phyloP scores from a whole-genome alignment of 2,329 filamentous ascomycete genomes.

The Colletotrichum eleusines region DNA sequence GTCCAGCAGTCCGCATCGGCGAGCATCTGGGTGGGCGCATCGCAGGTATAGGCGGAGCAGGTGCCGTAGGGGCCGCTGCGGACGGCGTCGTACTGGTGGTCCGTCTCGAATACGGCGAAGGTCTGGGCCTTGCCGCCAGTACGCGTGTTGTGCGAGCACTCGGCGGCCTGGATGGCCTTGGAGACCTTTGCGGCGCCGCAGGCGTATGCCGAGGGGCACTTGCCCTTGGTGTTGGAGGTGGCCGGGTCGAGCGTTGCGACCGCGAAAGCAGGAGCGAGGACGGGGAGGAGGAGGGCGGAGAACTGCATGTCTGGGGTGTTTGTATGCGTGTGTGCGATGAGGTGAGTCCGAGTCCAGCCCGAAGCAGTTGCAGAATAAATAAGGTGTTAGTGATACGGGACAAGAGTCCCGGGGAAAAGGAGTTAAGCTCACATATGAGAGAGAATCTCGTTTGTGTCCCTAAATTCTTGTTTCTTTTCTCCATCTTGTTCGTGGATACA shows the following conservation, averaged over 20 bases:
- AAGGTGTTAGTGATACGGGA: neutral
- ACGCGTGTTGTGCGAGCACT: constrained; percentile 40
- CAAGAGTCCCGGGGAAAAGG: neutral
- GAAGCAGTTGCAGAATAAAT: neutral
- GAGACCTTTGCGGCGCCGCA: constrained; percentile 38
- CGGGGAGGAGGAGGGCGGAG: constrained; percentile 24
- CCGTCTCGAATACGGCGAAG: constrained; percentile 38
- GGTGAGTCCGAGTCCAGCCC: neutral
- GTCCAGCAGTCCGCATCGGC: constrained; percentile 37
- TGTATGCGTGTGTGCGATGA: neutral
- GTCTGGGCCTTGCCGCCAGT: constrained; percentile 35
- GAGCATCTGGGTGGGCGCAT: constrained; percentile 28
- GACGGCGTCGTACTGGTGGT: constrained; percentile 35
- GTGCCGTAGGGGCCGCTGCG: constrained; percentile 36
- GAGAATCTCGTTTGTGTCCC: neutral
- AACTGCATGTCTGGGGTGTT: constrained; percentile 16
- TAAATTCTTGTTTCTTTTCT: constrained; percentile 6
- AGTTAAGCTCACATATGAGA: neutral
- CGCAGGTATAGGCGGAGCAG: constrained; percentile 37
- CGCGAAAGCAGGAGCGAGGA: constrained; percentile 32
- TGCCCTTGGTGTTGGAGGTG: constrained; percentile 40
- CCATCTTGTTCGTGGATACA: constrained; percentile 3
- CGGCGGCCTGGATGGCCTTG: constrained; percentile 40
- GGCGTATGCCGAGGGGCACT: constrained; percentile 31
- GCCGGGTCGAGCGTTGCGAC: constrained; percentile 36